These are phyloP conservation scores for Dactylellina haptotyla DNA, from an alignment of 2,329 filamentous ascomycete genomes.

Conservation along the genomic window DNA sequence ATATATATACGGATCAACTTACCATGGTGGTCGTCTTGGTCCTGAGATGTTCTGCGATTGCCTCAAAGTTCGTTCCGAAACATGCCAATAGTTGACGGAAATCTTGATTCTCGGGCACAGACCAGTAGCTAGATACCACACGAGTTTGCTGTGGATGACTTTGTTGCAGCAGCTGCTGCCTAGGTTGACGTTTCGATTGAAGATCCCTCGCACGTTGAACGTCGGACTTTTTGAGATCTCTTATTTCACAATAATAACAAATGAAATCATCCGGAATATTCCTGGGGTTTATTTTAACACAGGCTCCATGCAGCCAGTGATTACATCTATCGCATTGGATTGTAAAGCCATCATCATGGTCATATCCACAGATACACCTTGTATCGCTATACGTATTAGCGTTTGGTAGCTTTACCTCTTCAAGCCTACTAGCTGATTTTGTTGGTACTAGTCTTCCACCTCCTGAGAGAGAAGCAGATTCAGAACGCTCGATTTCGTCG, in stretches of 20 bases:
- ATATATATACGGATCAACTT: constrained; percentile 59
- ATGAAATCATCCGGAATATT: constrained; percentile 79
- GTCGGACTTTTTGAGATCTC: constrained; percentile 70
- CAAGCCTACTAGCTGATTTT: too few species aligned
- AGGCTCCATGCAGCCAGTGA: constrained; percentile 98
- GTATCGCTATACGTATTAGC: constrained; percentile 56
- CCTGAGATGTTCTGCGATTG: constrained; percentile 80
- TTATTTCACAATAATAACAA: constrained; percentile 87
- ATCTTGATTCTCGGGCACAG: constrained; percentile 80
- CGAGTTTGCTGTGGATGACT: too few species aligned
- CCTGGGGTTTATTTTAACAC: constrained; percentile 85
- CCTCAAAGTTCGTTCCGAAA: constrained; percentile 81
- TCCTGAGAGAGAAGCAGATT: too few species aligned
- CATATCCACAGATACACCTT: constrained; percentile 86
- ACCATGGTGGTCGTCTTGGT: constrained; percentile 90
- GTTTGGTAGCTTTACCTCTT: too few species aligned
- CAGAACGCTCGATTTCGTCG: too few species aligned
- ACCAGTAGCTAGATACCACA: constrained; percentile 93
- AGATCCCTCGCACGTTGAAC: constrained; percentile 77
- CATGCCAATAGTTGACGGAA: constrained; percentile 77
- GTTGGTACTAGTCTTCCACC: too few species aligned
- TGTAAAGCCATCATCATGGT: constrained; percentile 95
- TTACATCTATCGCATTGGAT: constrained; percentile 96
- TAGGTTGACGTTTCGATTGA: constrained; percentile 72
- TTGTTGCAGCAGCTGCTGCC: too few species aligned